Percentiles rank a stretch among this genome's conserved stretches.
These are phyloP conservation scores for Dorcoceras hygrometricum DNA, from an alignment of 257 asterid species.

Conservation along the genomic window DNA sequence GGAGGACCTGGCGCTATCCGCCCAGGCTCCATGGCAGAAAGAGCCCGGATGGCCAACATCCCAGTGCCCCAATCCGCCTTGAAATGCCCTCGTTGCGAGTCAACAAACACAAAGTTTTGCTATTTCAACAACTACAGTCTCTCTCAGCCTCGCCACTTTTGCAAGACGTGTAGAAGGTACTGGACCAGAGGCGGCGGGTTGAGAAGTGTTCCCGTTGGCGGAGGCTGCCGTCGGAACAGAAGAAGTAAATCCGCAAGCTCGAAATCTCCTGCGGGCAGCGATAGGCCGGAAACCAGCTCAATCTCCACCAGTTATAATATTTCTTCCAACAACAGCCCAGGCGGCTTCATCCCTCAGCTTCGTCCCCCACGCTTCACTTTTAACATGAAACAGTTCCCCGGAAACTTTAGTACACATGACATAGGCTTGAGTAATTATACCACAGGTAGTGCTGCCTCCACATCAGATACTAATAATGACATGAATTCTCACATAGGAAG, in stretches of 20 bases:
- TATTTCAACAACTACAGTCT: constrained; percentile 55
- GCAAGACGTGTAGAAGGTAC: constrained; percentile 62
- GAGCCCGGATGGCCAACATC: constrained; percentile 52
- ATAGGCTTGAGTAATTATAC: constrained; percentile 46
- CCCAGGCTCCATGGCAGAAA: constrained; percentile 51
- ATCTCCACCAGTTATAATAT: constrained; percentile 41
- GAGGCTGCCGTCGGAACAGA: constrained; percentile 81
- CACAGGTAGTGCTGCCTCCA: constrained; percentile 33
- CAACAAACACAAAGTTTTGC: constrained; percentile 53
- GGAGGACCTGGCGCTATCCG: constrained; percentile 34
- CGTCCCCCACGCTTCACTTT: constrained; percentile 59
- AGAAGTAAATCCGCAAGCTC: constrained; percentile 54
- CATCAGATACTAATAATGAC: constrained; percentile 33
- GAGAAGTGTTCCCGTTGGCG: constrained; percentile 85
- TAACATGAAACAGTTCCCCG: constrained; percentile 55
- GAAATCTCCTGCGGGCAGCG: constrained; percentile 61
- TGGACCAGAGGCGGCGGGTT: constrained; percentile 96
- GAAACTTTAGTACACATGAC: constrained; percentile 31
- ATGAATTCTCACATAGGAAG: constrained; percentile 43
- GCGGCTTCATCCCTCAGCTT: constrained; percentile 39
- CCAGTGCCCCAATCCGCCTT: constrained; percentile 43
- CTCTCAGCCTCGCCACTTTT: constrained; percentile 54
- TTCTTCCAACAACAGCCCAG: constrained; percentile 32
- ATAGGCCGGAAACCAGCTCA: constrained; percentile 37
- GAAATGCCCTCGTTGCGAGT: constrained; percentile 57